Evolutionary conservation across 208 protist genomes (phyloP).

Genomic region (Trypanosoma lewisi): DNA sequence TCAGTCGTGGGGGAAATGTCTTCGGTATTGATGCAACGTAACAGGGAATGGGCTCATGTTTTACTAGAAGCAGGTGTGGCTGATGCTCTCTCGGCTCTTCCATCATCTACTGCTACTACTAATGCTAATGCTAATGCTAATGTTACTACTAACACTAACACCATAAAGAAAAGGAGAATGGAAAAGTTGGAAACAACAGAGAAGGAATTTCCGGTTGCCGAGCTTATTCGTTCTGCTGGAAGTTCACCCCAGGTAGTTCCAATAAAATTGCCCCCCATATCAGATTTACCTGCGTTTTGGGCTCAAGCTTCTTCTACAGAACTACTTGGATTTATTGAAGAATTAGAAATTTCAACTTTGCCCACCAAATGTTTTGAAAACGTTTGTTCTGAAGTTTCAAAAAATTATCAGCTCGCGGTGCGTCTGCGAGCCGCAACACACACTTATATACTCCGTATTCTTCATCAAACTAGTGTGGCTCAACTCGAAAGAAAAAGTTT

Average conservation of each 20-base stretch:
- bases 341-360: slow-evolving; percentile 3
- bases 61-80: slow-evolving; percentile 59
- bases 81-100: slow-evolving; percentile 23
- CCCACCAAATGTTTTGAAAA: not conserved
- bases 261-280: not conserved
- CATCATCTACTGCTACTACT: slow-evolving; percentile 1
- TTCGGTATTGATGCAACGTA: slow-evolving; percentile 34
- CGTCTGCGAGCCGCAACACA: slow-evolving; percentile 13
- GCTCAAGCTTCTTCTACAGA: slow-evolving; percentile 9
- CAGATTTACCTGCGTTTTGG: slow-evolving; percentile 14
- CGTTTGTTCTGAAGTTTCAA: slow-evolving; percentile 10
- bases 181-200: not conserved
- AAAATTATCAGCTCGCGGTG: slow-evolving; percentile 8
- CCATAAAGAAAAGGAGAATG: not conserved
- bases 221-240: slow-evolving; percentile 11
- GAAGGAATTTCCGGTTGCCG: not conserved
- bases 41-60: slow-evolving; percentile 45
- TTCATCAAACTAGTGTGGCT: slow-evolving; percentile 15
- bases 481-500: slow-evolving; percentile 13
- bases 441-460: slow-evolving; percentile 14
- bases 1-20: slow-evolving; percentile 37
- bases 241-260: not conserved
- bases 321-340: slow-evolving; percentile 23
- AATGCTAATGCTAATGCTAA: not conserved
- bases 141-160: not conserved